Base-by-base conservation (phyloP, 495 filamentous ascomycete genomes). In the Daldinia bambusicola region DNA sequence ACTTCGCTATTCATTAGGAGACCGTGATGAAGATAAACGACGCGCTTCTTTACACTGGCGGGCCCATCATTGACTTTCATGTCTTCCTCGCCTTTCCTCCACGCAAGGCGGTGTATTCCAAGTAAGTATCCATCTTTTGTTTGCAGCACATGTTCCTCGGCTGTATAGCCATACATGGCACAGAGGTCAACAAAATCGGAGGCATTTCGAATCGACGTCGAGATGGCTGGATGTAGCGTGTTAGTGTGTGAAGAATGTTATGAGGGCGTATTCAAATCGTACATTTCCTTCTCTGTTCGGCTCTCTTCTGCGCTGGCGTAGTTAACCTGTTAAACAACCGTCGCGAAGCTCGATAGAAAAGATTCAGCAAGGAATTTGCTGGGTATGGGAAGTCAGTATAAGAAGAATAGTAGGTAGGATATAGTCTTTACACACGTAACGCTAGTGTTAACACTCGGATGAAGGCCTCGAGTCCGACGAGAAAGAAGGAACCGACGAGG, bases 1-100 rank as follows among this genome's bases (percentile, higher is more conserved):
- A 98, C 95, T 81, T 99, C 95, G 79, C 94, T 97, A 79, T 97
- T 97, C 95, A 99, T 99, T 63, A 99, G 84, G 59, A 99, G 84
- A 22, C 95, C 95, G 80, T 99, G 95, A 79, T 99, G 95, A 68
- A 99, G 82, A 79, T 98, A 99, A 8, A 97, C 91, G 9, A 98
- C 92, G 64, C 89, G 92, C 81, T 97, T 97, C 79, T 84, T 86
- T 14, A 92, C 66, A 73, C 90, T 90, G n/a, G 83, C 78, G 2
- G 88, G 80, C 2, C 93, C 92, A 43, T 87, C 81, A 75, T 97
- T 97, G 74, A 95, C 90, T 67, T 84, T 84, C 40, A 82, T 80
- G 36, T 88, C 85, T 66, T 97, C 93, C 75, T 95, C 92, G 0
- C 92, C 93, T 62, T 89, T 91, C 56, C 87, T 85, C 85, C 91